A percentile compares a stretch with the other conserved stretches of the same genome.
Evolutionary conservation across 495 filamentous ascomycete genomes (phyloP).

Genomic region (Neurospora tetrasperma): DNA sequence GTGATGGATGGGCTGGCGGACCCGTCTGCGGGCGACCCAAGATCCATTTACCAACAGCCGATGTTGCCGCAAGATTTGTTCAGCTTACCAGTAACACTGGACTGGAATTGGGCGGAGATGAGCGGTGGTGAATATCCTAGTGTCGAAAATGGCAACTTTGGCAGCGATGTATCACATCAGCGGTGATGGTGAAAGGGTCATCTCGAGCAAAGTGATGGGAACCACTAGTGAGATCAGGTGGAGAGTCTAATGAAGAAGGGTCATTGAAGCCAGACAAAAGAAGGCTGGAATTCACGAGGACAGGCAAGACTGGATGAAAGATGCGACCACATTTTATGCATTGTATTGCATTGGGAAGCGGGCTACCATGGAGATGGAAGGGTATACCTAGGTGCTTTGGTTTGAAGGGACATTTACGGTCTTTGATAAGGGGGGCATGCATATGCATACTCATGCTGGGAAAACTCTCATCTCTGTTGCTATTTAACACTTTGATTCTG

Average conservation of each 20-base stretch:
- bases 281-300: not conserved
- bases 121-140: conserved; percentile 44
- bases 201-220: not conserved
- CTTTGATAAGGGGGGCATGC: not conserved
- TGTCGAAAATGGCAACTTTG: conserved; percentile 42
- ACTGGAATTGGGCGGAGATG: conserved; percentile 98
- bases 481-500: not conserved
- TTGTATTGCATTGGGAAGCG: not conserved
- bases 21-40: conserved; percentile 22
- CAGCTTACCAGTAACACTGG: conserved; percentile 91
- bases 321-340: not conserved
- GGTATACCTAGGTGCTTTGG: not conserved
- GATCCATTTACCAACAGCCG: conserved; percentile 56
- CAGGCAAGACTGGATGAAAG: not conserved
- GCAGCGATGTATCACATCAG: not conserved
- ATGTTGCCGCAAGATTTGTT: conserved; percentile 96
- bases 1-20: conserved; percentile 26
- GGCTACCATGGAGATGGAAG: not conserved
- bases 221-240: not conserved
- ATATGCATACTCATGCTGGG: not conserved
- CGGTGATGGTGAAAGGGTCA: not conserved
- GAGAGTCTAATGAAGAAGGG: not conserved
- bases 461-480: not conserved
- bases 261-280: not conserved
- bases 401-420: not conserved